Conservation (phyloP, 2,329 filamentous ascomycete genomes). For the Penicillium olsonii region DNA sequence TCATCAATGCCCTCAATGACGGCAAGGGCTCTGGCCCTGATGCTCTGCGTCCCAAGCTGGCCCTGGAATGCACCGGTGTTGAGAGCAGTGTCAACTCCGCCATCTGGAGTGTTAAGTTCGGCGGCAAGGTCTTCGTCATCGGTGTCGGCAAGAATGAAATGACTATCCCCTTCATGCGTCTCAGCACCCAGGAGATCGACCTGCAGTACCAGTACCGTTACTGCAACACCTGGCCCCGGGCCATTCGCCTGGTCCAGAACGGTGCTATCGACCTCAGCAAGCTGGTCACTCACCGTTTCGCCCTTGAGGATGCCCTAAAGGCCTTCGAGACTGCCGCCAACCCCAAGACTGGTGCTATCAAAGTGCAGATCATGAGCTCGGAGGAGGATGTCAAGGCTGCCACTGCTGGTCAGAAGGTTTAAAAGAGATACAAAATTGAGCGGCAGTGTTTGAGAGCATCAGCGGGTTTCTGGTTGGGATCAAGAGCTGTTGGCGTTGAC, state of each 20-base stretch:
- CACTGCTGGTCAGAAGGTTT: constrained; percentile 32
- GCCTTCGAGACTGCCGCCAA: constrained; percentile 88
- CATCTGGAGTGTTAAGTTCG: constrained; percentile 90
- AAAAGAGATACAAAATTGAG: constrained; percentile 8
- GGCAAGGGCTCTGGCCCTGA: constrained; percentile 33
- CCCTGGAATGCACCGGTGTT: constrained; percentile 91
- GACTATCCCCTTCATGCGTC: constrained; percentile 90
- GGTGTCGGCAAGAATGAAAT: constrained; percentile 96
- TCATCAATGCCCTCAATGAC: constrained; percentile 68
- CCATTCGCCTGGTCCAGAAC: constrained; percentile 82
- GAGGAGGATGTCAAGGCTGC: constrained; percentile 41
- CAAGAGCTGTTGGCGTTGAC: constrained; percentile 7
- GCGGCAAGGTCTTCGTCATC: constrained; percentile 95
- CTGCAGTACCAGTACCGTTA: constrained; percentile 97
- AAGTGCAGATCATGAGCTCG: constrained; percentile 77
- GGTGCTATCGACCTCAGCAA: constrained; percentile 78
- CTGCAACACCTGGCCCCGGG: constrained; percentile 91
- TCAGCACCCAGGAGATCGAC: constrained; percentile 88
- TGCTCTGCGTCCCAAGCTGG: constrained; percentile 76
- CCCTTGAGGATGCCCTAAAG: constrained; percentile 80
- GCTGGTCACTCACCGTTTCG: constrained; percentile 85
- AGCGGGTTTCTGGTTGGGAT: constrained; percentile 13
- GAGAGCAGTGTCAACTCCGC: constrained; percentile 84
- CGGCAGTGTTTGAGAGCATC: constrained; percentile 6
- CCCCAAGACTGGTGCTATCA: constrained; percentile 92